Conservation (phyloP, 106 monocot species). For the Allium sativum region DNA sequence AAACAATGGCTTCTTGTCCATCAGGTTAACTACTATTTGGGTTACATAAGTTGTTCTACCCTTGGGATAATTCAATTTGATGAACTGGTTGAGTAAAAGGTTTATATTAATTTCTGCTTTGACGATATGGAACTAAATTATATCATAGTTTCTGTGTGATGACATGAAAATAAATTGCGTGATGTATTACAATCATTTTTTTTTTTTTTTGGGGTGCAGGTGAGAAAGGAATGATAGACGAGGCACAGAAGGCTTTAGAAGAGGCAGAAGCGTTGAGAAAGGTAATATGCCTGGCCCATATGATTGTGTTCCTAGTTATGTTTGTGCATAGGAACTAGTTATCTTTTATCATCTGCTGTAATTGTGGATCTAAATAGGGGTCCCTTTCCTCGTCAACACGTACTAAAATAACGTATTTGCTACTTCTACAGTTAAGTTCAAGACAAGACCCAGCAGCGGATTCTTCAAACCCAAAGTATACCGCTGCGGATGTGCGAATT, state of each 20-base stretch:
- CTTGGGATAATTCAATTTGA: too few relatives aligned
- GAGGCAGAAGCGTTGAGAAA: slow-evolving; percentile 79
- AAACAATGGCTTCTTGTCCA: too few relatives aligned
- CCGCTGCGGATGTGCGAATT: slow-evolving; percentile 84
- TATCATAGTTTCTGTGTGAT: too few relatives aligned
- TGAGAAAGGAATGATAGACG: slow-evolving; percentile 84
- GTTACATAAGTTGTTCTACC: too few relatives aligned
- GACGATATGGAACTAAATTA: too few relatives aligned
- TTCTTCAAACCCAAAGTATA: slow-evolving; percentile 45
- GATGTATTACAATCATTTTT: neutral
- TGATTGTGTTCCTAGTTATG: too few relatives aligned
- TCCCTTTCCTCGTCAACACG: too few relatives aligned
- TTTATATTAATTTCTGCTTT: too few relatives aligned
- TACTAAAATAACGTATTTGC: neutral
- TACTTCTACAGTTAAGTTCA: slow-evolving; percentile 35
- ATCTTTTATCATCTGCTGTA: neutral
- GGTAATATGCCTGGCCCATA: slow-evolving; percentile 9
- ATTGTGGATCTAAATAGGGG: too few relatives aligned
- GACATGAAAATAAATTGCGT: neutral
- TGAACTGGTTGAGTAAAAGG: too few relatives aligned
- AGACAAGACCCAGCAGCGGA: slow-evolving; percentile 57
- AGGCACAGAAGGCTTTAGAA: slow-evolving; percentile 79
- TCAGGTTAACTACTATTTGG: too few relatives aligned
- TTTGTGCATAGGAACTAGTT: neutral
- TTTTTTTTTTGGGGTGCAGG: slow-evolving; percentile 56